Conservation (phyloP, 768 basidiomycete genomes). For the Amanita exitialis region DNA sequence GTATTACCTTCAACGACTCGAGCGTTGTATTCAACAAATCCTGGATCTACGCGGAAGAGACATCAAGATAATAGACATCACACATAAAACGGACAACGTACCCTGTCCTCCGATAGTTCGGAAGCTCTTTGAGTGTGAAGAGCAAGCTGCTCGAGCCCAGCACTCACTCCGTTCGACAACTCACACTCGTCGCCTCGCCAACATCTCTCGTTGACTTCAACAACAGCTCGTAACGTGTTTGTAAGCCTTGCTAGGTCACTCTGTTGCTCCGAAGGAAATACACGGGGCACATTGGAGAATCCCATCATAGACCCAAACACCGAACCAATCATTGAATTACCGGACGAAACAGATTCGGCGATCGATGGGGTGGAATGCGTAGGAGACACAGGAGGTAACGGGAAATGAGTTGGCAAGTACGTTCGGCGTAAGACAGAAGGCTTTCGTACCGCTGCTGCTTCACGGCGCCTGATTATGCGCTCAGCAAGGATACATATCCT, state of each 20-base stretch:
- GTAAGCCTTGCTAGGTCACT: conserved; percentile 78
- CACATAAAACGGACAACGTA: conserved; percentile 22
- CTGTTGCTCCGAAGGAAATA: conserved; percentile 32
- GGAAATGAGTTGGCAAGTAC: conserved; percentile 63
- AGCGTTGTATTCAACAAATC: conserved; percentile 56
- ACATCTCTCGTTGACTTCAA: conserved; percentile 71
- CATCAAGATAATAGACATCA: conserved; percentile 1
- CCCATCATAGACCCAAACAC: conserved; percentile 7
- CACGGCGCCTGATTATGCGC: conserved; percentile 80
- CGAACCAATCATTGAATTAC: conserved; percentile 19
- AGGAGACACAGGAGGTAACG: conserved; percentile 34
- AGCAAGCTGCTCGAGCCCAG: conserved; percentile 60
- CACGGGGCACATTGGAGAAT: conserved; percentile 11
- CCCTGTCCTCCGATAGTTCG: conserved; percentile 65
- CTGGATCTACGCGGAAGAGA: conserved; percentile 38
- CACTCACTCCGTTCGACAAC: conserved; percentile 65
- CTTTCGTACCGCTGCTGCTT: conserved; percentile 84
- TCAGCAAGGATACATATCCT: conserved; percentile 81
- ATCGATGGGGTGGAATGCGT: conserved; percentile 21
- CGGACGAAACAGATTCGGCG: conserved; percentile 14
- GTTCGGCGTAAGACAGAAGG: conserved; percentile 52
- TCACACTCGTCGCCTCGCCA: conserved; percentile 83
- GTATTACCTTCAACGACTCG: conserved; percentile 63
- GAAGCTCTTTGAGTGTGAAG: conserved; percentile 61
- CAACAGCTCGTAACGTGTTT: conserved; percentile 69